Evolutionary conservation across 306 rosid species (phyloP), one percentile per base, ranked within the genome.

Genomic region (Herpetospermum pedunculosum): DNA sequence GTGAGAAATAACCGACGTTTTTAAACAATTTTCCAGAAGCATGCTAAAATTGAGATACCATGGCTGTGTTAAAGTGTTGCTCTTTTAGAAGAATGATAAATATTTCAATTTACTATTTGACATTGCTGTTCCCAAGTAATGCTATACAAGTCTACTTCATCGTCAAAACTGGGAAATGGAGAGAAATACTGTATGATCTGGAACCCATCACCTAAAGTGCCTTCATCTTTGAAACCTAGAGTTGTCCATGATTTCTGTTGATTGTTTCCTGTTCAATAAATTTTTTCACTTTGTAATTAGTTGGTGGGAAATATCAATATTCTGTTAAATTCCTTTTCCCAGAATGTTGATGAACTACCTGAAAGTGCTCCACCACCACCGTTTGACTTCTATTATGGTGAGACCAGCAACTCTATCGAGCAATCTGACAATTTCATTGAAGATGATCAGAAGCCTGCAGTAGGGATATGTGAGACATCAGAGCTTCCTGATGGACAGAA

Each of bases 351-450:
- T n/a, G 43, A 47, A 49, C 78, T 74, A n/a, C 47, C 72, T 55
- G 86, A 75, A 52, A 49, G 35, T 75, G 81, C 77, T 53, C 81
- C 58, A 54, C 54, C 54, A 38, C 54, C 54, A 77, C 87, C 86
- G 5, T 15, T 15, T 5, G 79, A 77, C 78, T 88, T 80, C 44
- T 82, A 40, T 74, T 46, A 30, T 52, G 98, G 96, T 77, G 96
- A 89, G 81, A 77, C 86, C 8, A 90, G 96, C 81, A 85, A 77
- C 83, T 63, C 75, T 34, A 46, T 80, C 60, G 87, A 76, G 71
- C 79, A 80, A 70, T 79, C 82, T 57, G 83, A 67, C 75, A 80
- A 44, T 53, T 63, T 77, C 15, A 49, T 69, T 71, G 88, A 77
- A 68, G 83, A 73, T 47, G 87, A 81, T 48, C 55, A 74, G 77